Percentiles rank a stretch among this genome's conserved stretches.
Evolutionary conservation across 2,329 filamentous ascomycete species (phyloP).

Genomic region (Calonectria fujianensis): DNA sequence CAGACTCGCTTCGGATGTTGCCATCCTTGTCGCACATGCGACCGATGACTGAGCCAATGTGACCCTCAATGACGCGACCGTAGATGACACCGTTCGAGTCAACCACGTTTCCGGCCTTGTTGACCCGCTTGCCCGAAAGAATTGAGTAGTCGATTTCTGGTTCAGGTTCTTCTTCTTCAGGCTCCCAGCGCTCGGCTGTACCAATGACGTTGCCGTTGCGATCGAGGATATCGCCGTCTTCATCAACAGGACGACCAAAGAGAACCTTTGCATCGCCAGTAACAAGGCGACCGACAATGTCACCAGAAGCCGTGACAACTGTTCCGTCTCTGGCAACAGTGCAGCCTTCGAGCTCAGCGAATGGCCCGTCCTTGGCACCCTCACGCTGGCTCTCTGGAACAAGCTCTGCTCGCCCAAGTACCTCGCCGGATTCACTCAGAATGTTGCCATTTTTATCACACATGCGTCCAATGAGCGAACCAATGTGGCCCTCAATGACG

Average conservation of each 20-base stretch:
- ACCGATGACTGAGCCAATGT: conserved; percentile 77
- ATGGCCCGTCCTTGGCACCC: conserved; percentile 78
- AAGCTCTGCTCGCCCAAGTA: conserved; percentile 76
- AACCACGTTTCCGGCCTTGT: conserved; percentile 80
- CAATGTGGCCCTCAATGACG: conserved; percentile 79
- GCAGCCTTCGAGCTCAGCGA: conserved; percentile 82
- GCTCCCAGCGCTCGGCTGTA: conserved; percentile 79
- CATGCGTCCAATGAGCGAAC: conserved; percentile 79
- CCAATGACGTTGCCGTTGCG: conserved; percentile 80
- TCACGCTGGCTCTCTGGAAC: conserved; percentile 68
- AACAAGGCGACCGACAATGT: conserved; percentile 73
- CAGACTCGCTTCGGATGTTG: conserved; percentile 83
- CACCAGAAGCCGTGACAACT: neutral
- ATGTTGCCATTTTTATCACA: conserved; percentile 83
- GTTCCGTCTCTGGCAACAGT: conserved; percentile 84
- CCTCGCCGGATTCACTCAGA: conserved; percentile 79
- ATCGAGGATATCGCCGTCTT: conserved; percentile 82
- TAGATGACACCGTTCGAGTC: conserved; percentile 73
- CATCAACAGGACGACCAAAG: conserved; percentile 79
- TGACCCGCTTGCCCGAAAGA: conserved; percentile 81
- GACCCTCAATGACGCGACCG: conserved; percentile 81
- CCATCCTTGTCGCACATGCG: conserved; percentile 83
- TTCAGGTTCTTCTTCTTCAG: conserved; percentile 66
- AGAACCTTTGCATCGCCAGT: conserved; percentile 79
- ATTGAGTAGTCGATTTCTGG: conserved; percentile 76